phyloP scores from a whole-genome alignment of 2,329 filamentous ascomycete species.

The Biscogniauxia marginata region DNA sequence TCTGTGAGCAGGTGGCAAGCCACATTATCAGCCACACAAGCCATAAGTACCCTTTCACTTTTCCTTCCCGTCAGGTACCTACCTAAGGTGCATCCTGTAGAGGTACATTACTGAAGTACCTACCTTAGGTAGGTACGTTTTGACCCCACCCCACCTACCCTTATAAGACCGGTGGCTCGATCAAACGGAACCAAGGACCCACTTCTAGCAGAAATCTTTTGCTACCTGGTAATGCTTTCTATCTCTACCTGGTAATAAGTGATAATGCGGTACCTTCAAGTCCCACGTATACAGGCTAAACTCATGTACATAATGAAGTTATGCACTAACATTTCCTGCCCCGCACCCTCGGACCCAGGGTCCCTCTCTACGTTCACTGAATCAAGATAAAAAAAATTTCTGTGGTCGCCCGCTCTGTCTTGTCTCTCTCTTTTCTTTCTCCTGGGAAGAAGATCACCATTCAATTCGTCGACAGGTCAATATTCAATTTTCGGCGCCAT shows the following conservation, averaged over 20 bases:
- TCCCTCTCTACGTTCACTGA: slow-evolving; percentile 7
- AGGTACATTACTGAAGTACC: no score
- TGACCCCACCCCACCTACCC: background rate
- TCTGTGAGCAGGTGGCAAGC: background rate
- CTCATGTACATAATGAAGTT: background rate
- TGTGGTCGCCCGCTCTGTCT: slow-evolving; percentile 22
- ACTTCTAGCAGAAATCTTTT: no score
- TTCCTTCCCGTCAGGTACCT: background rate
- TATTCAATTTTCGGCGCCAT: slow-evolving; percentile 33
- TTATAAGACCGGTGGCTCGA: no score
- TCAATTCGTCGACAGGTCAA: slow-evolving; percentile 36
- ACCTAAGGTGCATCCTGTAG: background rate
- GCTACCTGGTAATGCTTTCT: no score
- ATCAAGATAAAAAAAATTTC: slow-evolving; percentile 39
- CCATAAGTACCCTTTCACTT: background rate
- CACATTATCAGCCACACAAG: background rate
- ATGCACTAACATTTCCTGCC: slow-evolving; percentile 9
- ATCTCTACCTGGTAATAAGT: background rate
- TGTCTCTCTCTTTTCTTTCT: slow-evolving; percentile 44
- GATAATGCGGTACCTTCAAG: background rate
- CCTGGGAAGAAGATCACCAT: slow-evolving; percentile 53
- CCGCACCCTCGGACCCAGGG: slow-evolving; percentile 20
- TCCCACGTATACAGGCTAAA: background rate
- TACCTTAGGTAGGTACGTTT: no score
- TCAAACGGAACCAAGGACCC: no score